Conservation (phyloP, 192 early-diverging fungal species). For the Coemansia sp. region DNA sequence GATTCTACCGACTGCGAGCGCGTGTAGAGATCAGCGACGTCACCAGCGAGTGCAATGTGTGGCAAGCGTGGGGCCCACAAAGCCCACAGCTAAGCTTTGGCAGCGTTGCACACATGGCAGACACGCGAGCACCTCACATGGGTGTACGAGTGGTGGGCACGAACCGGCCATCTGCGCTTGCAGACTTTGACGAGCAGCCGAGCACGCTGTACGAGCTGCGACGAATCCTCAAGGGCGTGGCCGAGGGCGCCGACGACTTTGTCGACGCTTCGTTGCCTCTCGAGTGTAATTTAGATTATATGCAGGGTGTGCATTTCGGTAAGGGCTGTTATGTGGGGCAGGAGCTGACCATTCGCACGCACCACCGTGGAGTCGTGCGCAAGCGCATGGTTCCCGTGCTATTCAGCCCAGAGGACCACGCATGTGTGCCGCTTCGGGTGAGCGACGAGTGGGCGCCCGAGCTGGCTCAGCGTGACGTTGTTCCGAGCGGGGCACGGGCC, state of each 20-base stretch:
- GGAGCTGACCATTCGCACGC: conserved; percentile 95
- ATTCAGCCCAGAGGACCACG: conserved; percentile 16
- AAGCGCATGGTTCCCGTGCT: conserved; percentile 86
- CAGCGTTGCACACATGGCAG: too few relatives aligned
- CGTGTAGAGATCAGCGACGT: conserved; percentile 72
- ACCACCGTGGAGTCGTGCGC: conserved; percentile 90
- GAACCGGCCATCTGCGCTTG: too few relatives aligned
- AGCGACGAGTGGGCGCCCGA: conserved; percentile 12
- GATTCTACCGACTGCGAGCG: conserved; percentile 75
- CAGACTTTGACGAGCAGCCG: conserved; percentile 3
- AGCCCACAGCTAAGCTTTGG: conserved; percentile 9
- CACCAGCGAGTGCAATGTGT: conserved; percentile 63
- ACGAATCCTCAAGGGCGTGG: conserved; percentile 80
- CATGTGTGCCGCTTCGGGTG: conserved; percentile 10
- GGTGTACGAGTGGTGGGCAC: conserved; percentile 59
- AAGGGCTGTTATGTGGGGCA: conserved; percentile 99
- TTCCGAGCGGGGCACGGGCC: conserved; percentile 20
- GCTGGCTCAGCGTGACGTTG: conserved; percentile 20
- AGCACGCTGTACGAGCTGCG: conserved; percentile 65
- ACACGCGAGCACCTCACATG: conserved; percentile 26
- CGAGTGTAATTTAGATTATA: conserved; percentile 89
- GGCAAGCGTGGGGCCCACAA: conserved; percentile 73
- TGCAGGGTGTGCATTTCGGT: conserved; percentile 92
- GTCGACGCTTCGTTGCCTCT: conserved; percentile 75
- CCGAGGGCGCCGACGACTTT: conserved; percentile 87